These are phyloP conservation scores for Tephrocybe sp. DNA, from an alignment of 768 basidiomycete species.

Conservation along the genomic window DNA sequence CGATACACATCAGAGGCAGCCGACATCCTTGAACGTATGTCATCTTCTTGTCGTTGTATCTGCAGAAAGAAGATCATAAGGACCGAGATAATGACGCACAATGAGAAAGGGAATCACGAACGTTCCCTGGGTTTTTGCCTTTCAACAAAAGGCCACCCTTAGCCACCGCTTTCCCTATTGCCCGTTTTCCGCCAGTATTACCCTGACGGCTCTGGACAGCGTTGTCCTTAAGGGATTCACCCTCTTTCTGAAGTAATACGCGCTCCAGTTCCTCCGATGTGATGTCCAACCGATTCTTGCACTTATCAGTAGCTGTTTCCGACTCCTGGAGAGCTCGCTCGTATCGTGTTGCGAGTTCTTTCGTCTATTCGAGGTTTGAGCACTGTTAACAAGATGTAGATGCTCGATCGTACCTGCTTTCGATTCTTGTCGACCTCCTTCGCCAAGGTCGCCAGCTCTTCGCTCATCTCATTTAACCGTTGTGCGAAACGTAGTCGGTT, in stretches of 20 bases:
- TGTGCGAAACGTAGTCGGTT: slow-evolving; percentile 85
- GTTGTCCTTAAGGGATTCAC: slow-evolving; percentile 86
- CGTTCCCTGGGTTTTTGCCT: slow-evolving; percentile 90
- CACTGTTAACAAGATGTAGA: not conserved
- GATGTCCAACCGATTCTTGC: slow-evolving; percentile 81
- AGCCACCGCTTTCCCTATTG: slow-evolving; percentile 86
- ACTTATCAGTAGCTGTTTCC: slow-evolving; percentile 84
- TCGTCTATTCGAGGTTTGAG: slow-evolving; percentile 55
- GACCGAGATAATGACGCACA: no score
- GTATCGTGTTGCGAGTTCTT: slow-evolving; percentile 86
- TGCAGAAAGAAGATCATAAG: slow-evolving; percentile 29
- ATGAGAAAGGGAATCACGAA: no score
- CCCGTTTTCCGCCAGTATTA: slow-evolving; percentile 72
- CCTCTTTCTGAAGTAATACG: slow-evolving; percentile 90
- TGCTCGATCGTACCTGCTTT: slow-evolving; percentile 61
- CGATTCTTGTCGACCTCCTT: slow-evolving; percentile 95
- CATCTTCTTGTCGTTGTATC: slow-evolving; percentile 94
- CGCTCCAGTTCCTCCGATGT: slow-evolving; percentile 95
- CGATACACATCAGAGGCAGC: slow-evolving; percentile 84
- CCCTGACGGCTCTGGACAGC: slow-evolving; percentile 63
- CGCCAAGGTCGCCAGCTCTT: slow-evolving; percentile 81
- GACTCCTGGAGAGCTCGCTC: slow-evolving; percentile 89
- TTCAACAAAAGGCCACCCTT: slow-evolving; percentile 90
- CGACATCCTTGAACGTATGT: slow-evolving; percentile 85
- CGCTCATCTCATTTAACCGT: slow-evolving; percentile 93